Evolutionary conservation across 2,329 filamentous ascomycete species (phyloP).

Genomic region (Pseudocercospora vitis): DNA sequence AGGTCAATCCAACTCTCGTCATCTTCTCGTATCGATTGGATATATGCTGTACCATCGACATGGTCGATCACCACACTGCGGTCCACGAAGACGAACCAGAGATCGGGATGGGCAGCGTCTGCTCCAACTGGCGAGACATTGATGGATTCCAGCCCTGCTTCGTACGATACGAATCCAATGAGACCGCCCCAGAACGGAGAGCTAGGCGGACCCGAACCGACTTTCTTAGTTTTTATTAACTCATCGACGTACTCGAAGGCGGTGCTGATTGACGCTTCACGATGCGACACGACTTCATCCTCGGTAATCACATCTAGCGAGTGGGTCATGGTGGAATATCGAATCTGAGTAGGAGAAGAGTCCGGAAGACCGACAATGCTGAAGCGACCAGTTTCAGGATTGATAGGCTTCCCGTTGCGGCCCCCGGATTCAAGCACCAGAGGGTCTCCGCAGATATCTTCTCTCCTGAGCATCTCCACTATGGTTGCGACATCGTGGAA

Average conservation of each 20-base stretch:
- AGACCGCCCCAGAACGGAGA: slow-evolving; percentile 77
- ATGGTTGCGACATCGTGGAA: slow-evolving; percentile 38
- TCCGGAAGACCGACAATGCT: slow-evolving; percentile 73
- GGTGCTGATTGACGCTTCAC: slow-evolving; percentile 31
- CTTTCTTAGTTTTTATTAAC: slow-evolving; percentile 41
- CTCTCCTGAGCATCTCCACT: slow-evolving; percentile 37
- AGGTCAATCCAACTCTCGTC: slow-evolving; percentile 37
- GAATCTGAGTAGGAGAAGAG: slow-evolving; percentile 23
- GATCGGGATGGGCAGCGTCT: slow-evolving; percentile 59
- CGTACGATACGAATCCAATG: slow-evolving; percentile 82
- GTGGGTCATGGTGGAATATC: slow-evolving; percentile 26
- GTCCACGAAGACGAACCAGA: slow-evolving; percentile 74
- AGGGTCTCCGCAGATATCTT: slow-evolving; percentile 39
- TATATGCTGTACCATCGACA: slow-evolving; percentile 56
- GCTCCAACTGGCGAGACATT: slow-evolving; percentile 45
- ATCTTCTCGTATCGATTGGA: slow-evolving; percentile 64
- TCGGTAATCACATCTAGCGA: slow-evolving; percentile 21
- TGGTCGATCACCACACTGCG: slow-evolving; percentile 79
- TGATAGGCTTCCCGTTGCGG: slow-evolving; percentile 43
- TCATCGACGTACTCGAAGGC: slow-evolving; percentile 44
- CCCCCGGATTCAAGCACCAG: slow-evolving; percentile 51
- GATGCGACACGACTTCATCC: slow-evolving; percentile 2
- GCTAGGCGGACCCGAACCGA: slow-evolving; percentile 36
- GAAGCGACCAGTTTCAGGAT: slow-evolving; percentile 59
- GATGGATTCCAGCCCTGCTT: slow-evolving; percentile 69